Evolutionary conservation across 2,329 filamentous ascomycete species (phyloP).

Genomic region (Helicocarpus griseus): DNA sequence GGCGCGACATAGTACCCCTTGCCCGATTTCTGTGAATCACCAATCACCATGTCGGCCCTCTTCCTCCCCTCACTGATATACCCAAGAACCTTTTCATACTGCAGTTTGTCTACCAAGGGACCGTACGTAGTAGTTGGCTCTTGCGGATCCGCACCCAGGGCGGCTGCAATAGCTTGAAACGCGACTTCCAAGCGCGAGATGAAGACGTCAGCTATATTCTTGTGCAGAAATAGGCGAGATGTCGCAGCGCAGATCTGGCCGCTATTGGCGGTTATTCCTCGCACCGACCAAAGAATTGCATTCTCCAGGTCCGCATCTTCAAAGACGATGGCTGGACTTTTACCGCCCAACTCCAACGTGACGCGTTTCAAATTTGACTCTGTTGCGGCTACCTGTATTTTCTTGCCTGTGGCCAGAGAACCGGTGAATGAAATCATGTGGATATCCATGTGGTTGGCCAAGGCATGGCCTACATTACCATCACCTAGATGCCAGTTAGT

Average conservation of each 20-base stretch:
- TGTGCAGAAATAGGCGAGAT: slow-evolving; percentile 77
- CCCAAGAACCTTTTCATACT: slow-evolving; percentile 81
- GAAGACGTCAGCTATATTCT: slow-evolving; percentile 81
- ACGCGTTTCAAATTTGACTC: slow-evolving; percentile 36
- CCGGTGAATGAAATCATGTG: slow-evolving; percentile 36
- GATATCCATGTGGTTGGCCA: slow-evolving; percentile 33
- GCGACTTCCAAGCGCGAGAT: slow-evolving; percentile 69
- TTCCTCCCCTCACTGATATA: slow-evolving; percentile 62
- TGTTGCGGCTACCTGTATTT: slow-evolving; percentile 31
- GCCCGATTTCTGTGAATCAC: too few species aligned
- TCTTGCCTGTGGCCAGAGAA: slow-evolving; percentile 26
- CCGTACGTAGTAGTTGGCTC: slow-evolving; percentile 72
- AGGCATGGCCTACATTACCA: slow-evolving; percentile 21
- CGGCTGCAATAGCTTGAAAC: slow-evolving; percentile 34
- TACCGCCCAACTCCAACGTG: slow-evolving; percentile 38
- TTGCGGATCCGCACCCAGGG: slow-evolving; percentile 80
- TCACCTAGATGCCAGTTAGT: slow-evolving; percentile 20
- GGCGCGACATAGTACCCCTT: slow-evolving; percentile 82
- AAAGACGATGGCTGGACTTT: slow-evolving; percentile 37
- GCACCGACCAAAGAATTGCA: slow-evolving; percentile 28
- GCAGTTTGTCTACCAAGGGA: slow-evolving; percentile 73
- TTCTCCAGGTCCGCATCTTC: slow-evolving; percentile 37
- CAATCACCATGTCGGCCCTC: too few species aligned
- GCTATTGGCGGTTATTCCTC: slow-evolving; percentile 44
- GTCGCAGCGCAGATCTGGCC: slow-evolving; percentile 62